A percentile compares a stretch with the other conserved stretches of the same genome.
These are phyloP conservation scores for Pilatotrama ljubarskyi DNA, from an alignment of 768 basidiomycete genomes.

Conservation along the genomic window DNA sequence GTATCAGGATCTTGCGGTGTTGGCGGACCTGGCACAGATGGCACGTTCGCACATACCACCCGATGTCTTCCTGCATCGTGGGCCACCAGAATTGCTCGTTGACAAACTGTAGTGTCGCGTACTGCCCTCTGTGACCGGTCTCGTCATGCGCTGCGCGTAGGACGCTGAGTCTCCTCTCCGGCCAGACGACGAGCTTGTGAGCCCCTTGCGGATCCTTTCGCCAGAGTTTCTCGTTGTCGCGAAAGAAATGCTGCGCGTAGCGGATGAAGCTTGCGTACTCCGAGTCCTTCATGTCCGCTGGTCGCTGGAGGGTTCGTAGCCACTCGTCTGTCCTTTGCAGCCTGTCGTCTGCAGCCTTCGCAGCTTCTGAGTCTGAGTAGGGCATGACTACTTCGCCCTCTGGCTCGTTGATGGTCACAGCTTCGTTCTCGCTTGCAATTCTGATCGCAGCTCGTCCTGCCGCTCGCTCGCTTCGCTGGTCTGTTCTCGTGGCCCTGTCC, in stretches of 20 bases:
- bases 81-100: slow-evolving; percentile 31
- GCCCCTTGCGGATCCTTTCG: slow-evolving; percentile 10
- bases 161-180: neutral
- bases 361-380: neutral
- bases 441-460: neutral
- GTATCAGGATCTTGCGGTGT: slow-evolving; percentile 23
- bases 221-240: slow-evolving; percentile 17
- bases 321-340: neutral
- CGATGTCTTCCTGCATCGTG: slow-evolving; percentile 17
- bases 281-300: neutral
- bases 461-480: neutral
- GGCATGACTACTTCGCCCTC: neutral
- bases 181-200: slow-evolving; percentile 15
- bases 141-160: slow-evolving; percentile 16
- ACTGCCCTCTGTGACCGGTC: slow-evolving; percentile 24
- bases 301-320: neutral
- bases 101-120: slow-evolving; percentile 8
- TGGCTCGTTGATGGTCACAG: neutral
- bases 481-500: no score
- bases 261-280: slow-evolving; percentile 9
- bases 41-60: slow-evolving; percentile 33
- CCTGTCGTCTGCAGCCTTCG: neutral
- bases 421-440: neutral
- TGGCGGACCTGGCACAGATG: slow-evolving; percentile 39
- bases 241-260: slow-evolving; percentile 10